These are phyloP conservation scores for Hamamelis virginiana DNA, from an alignment of 164 flowering plant species.

Conservation along the genomic window DNA sequence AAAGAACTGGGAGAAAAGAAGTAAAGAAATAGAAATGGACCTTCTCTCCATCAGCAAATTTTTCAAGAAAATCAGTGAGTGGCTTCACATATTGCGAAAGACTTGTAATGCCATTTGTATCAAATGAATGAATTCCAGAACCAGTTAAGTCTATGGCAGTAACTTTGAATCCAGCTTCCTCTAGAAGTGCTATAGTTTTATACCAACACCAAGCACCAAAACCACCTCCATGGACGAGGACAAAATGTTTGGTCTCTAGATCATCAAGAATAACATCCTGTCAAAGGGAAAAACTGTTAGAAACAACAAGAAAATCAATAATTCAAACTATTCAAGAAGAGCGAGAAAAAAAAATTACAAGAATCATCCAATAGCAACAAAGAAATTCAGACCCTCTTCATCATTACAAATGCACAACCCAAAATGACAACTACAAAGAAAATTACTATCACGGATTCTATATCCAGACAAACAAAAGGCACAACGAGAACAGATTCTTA, in stretches of 20 bases:
- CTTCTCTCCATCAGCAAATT: constrained; percentile 73
- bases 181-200: constrained; percentile 85
- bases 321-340: not conserved
- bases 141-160: constrained; percentile 89
- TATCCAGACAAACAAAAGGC: not conserved
- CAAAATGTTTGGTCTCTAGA: constrained; percentile 72
- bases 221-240: constrained; percentile 98
- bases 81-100: constrained; percentile 87
- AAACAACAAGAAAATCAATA: not conserved
- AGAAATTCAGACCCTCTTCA: not conserved
- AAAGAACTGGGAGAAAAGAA: not conserved
- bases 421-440: too few relatives aligned
- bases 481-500: not conserved
- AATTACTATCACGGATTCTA: too few relatives aligned
- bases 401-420: too few relatives aligned
- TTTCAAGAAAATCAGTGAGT: constrained; percentile 63
- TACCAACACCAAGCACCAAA: constrained; percentile 99
- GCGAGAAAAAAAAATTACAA: not conserved
- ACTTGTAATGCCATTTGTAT: constrained; percentile 72
- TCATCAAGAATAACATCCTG: constrained; percentile 73
- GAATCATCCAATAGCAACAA: not conserved
- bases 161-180: constrained; percentile 80
- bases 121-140: constrained; percentile 80
- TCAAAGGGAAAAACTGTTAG: constrained; percentile 3
- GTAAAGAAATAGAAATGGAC: constrained; percentile 29